phyloP scores from a whole-genome alignment of 768 basidiomycete genomes.

The Tricholoma sp. region DNA sequence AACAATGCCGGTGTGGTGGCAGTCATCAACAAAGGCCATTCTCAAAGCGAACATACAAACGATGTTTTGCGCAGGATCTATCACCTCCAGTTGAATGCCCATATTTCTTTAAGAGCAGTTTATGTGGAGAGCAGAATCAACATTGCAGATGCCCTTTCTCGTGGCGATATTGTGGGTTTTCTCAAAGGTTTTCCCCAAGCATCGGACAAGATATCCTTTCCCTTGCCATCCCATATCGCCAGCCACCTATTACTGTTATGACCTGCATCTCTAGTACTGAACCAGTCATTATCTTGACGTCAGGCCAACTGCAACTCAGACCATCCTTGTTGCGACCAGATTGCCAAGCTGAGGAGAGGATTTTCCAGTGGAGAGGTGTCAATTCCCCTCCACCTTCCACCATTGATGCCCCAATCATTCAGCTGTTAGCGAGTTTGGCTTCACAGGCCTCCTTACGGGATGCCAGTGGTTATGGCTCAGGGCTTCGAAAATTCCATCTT shows the following conservation, averaged over 20 bases:
- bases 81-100: background rate
- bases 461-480: background rate
- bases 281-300: too few relatives aligned
- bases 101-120: slow-evolving; percentile 6
- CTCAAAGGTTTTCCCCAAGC: too few relatives aligned
- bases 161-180: background rate
- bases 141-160: slow-evolving; percentile 8
- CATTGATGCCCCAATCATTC: background rate
- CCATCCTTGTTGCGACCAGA: slow-evolving; percentile 18
- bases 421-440: background rate
- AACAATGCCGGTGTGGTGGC: too few relatives aligned
- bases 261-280: too few relatives aligned
- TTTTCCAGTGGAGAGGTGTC: slow-evolving; percentile 29
- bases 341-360: slow-evolving; percentile 18
- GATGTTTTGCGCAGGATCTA: too few relatives aligned
- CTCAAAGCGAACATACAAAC: too few relatives aligned
- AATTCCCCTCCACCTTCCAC: slow-evolving; percentile 18
- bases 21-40: too few relatives aligned
- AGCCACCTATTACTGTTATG: too few relatives aligned
- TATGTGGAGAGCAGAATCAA: too few relatives aligned
- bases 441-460: slow-evolving; percentile 1
- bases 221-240: too few relatives aligned
- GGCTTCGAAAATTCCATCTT: too few relatives aligned
- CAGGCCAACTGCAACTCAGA: slow-evolving; percentile 1
- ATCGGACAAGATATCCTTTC: too few relatives aligned